Conservation (phyloP, 345 rosid genomes). For the Gossypium longicalyx region DNA sequence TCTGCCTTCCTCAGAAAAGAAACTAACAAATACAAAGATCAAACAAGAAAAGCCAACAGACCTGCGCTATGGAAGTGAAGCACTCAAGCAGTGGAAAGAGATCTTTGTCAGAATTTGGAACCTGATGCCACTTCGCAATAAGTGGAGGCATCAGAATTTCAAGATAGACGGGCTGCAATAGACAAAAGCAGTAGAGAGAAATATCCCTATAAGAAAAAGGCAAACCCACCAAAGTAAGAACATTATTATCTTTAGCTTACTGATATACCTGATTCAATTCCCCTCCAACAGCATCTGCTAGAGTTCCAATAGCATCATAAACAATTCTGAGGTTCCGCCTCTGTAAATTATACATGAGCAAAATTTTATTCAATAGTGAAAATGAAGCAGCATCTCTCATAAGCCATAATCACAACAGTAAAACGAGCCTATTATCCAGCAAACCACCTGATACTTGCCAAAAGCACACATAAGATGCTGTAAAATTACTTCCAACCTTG, state of each 20-base stretch:
- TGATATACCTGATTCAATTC: constrained; percentile 74
- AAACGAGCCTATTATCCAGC: constrained; percentile 2
- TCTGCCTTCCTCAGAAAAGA: neutral
- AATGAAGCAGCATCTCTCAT: neutral
- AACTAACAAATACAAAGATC: neutral
- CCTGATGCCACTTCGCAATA: constrained; percentile 91
- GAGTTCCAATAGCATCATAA: constrained; percentile 98
- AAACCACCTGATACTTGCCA: constrained; percentile 93
- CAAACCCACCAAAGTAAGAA: neutral
- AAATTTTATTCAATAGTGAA: neutral
- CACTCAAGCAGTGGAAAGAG: constrained; percentile 89
- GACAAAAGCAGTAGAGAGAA: constrained; percentile 15
- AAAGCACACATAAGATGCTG: constrained; percentile 95
- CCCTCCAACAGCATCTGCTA: constrained; percentile 91
- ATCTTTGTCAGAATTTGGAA: constrained; percentile 91
- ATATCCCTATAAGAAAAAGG: neutral
- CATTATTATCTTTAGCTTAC: constrained; percentile 6
- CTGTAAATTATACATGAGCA: constrained; percentile 30
- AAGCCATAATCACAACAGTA: neutral
- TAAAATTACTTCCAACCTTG: constrained; percentile 71
- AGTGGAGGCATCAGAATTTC: constrained; percentile 95
- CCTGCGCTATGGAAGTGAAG: constrained; percentile 96
- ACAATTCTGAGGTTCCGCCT: constrained; percentile 93
- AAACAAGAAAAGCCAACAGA: constrained; percentile 15
- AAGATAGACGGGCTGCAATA: constrained; percentile 70